These are phyloP conservation scores for Hortaea werneckii DNA, from an alignment of 2,329 filamentous ascomycete species.

Conservation along the genomic window DNA sequence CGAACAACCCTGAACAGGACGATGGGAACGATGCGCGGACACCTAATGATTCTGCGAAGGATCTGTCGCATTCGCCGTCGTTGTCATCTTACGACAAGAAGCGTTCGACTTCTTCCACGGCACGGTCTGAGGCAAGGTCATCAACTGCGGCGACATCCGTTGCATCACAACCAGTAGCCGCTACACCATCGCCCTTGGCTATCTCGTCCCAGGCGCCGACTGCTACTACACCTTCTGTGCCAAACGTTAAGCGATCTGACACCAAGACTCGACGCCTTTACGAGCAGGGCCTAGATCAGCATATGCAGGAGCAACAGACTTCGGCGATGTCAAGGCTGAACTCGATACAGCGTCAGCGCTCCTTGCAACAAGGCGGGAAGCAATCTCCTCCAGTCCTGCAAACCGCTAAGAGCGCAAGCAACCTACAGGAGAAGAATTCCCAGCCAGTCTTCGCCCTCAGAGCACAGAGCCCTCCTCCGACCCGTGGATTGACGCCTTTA, in stretches of 20 bases:
- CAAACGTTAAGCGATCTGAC: constrained; percentile 50
- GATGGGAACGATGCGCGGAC: constrained; percentile 27
- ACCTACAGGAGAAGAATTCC: constrained; percentile 43
- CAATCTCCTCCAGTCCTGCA: constrained; percentile 35
- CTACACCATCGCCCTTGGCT: constrained; percentile 27
- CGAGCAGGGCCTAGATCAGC: constrained; percentile 69
- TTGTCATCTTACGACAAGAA: constrained; percentile 60
- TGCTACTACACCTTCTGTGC: constrained; percentile 19
- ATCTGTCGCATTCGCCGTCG: constrained; percentile 40
- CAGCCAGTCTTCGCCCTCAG: constrained; percentile 21
- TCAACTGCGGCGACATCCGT: constrained; percentile 86
- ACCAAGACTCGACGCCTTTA: constrained; percentile 69
- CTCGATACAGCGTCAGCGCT: constrained; percentile 58
- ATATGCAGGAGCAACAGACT: constrained; percentile 69
- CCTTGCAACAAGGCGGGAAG: constrained; percentile 36
- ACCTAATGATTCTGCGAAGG: constrained; percentile 36
- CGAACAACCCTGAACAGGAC: constrained; percentile 27
- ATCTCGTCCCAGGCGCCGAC: constrained; percentile 50
- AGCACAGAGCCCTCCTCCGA: constrained; percentile 26
- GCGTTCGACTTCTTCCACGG: constrained; percentile 71
- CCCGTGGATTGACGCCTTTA: constrained; percentile 28
- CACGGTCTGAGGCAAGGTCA: constrained; percentile 56
- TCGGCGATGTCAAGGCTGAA: constrained; percentile 72
- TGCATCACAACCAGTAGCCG: constrained; percentile 53
- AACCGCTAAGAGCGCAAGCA: constrained; percentile 50